A percentile compares a stretch with the other conserved stretches of the same genome.
phyloP scores from a whole-genome alignment of 1,139 yeast genomes.

The Debaryomyces nepalensis region DNA sequence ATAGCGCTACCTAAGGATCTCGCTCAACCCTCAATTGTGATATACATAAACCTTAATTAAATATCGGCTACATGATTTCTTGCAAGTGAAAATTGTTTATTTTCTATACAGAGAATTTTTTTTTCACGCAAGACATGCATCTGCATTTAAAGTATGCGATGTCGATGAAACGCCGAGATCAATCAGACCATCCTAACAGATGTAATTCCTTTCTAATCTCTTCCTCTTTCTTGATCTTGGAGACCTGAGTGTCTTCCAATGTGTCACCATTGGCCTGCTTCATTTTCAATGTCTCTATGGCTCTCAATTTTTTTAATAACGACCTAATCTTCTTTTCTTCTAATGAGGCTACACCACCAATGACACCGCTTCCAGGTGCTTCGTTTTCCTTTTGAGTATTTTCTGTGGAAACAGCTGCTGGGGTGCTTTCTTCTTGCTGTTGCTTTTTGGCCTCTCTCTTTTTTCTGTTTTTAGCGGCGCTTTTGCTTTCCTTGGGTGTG shows the following conservation, averaged over 20 bases:
- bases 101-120: conserved; percentile 8
- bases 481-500: conserved; percentile 53
- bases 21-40: not conserved
- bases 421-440: conserved; percentile 29
- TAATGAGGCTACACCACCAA: conserved; percentile 66
- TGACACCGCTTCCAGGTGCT: conserved; percentile 34
- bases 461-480: conserved; percentile 77
- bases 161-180: too few relatives aligned
- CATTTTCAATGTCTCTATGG: conserved; percentile 86
- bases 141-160: too few relatives aligned
- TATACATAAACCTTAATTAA: not conserved
- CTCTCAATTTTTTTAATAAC: conserved; percentile 87
- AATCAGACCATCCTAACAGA: conserved; percentile 70
- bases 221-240: conserved; percentile 86
- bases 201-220: conserved; percentile 75
- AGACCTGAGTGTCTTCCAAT: conserved; percentile 89
- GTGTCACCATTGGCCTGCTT: conserved; percentile 84
- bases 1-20: too few relatives aligned
- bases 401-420: conserved; percentile 23
- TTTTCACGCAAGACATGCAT: not conserved
- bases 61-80: not conserved
- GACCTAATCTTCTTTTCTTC: conserved; percentile 95
- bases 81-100: conserved; percentile 2
- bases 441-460: conserved; percentile 73
- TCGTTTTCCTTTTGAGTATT: conserved; percentile 23